Base-by-base conservation (phyloP, 176 grass and related monocot species). In the Cymbopogon citratus region DNA sequence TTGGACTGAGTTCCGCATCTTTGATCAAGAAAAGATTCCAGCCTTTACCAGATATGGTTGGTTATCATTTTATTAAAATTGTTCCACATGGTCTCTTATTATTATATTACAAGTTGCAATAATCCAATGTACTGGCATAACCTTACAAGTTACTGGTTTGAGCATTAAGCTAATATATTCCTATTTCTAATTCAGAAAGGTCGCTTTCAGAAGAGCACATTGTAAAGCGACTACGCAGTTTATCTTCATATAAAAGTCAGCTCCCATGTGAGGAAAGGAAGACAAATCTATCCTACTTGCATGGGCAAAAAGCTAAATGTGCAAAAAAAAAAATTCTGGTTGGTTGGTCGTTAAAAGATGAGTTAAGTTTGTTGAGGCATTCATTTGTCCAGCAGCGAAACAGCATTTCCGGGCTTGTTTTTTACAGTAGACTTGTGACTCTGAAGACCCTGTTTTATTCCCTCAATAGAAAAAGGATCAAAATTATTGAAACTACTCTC, bases 1-100 rank as follows among this genome's bases (percentile, higher is more conserved):
- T 31, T 64, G 21, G 67, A 5, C 59, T 45, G 43, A 57, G 43
- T 71, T 66, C 78, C 6, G 33, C 45, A 73, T 71, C 41, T 23
- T 63, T 76, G 39, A 4, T 71, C 14, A 40, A 14, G 19, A 75
- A 75, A 75, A 76, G 39, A 85, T 85, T 84, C 45, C 41, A 19
- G 31, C 34, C 67, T 23, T 73, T 63, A 21, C 49, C 41, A 63
- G 43, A 19, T 41, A 24, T n/a, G 33, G 51, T 80, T 66, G 18
- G 75, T 49, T 79, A 38, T 59, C 34, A 46, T 69, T 74, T 35
- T 26, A 63, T 51, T 73, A 80, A 34, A 56, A 39, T 15, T 9
- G 18, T 41, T 48, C 5, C 61, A 74, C 71, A 83, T 82, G 63
- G 34, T 69, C 38, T 48, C n/a, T 38, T 29, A 60, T 59, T 69